Base-by-base conservation (phyloP, 768 basidiomycete genomes). In the Favolaschia claudopus region DNA sequence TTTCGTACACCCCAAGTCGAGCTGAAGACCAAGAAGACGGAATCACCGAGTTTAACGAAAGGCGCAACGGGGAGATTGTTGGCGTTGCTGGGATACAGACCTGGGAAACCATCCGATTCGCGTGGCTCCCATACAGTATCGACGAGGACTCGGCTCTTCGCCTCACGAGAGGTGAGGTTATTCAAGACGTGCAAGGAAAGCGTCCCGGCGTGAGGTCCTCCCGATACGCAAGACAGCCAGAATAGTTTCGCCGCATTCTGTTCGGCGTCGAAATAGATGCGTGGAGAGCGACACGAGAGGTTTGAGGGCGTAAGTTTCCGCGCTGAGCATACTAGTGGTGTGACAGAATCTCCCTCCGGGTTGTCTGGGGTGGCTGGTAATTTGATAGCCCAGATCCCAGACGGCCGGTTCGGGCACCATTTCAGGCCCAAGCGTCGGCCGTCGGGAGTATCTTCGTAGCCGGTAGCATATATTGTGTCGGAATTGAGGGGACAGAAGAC, bases 191-290 rank as follows among this genome's bases (percentile, higher is more conserved):
- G 80, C 0, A 92, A 70, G 1, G 79, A 71, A 0, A 83, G 76
- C 7, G 86, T 85, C 0, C 84, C 83, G 10, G 80, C 76, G 54
- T 92, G 89, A 0, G 88, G 74, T 5, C 89, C 89, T 0, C 87
- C 88, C 2, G 78, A 70, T 1, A 75, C 70, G 61, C 79, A 81
- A 7, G 87, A 79, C 10, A 91, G 65, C 82, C 85, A 91, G 39
- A 86, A 70, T 8, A 89, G 64, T 4, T 5, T 67, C 2, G 71
- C 62, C 5, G 65, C 66, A 0, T 66, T 64, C 24, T 69, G 63
- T 0, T 60, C 57, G 2, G 66, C 49, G 14, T 70, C 58, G 1
- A 61, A 65, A 17, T 81, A 62, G 33, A 85, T 67, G 10, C 87
- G 84, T 0, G 89, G 86, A 1, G 88, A 89, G 13, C 89, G 85